Percentiles rank a stretch among this genome's conserved stretches.
Conservation (phyloP, 2,329 filamentous ascomycete genomes). For the Ophiostoma australiae region DNA sequence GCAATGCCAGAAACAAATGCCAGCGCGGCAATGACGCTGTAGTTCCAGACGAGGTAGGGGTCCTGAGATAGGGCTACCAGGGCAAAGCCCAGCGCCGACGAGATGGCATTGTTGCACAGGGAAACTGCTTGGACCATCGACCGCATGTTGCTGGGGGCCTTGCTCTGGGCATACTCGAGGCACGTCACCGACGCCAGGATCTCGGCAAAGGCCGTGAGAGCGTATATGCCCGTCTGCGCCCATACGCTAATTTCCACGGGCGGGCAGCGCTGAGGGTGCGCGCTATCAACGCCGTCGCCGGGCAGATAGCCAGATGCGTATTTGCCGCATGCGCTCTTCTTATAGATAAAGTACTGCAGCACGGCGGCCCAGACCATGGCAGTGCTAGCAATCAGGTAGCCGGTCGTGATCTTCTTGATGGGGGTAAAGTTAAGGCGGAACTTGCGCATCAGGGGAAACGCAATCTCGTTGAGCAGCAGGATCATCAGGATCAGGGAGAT, state of each 20-base stretch:
- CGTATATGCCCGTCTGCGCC: constrained; percentile 42
- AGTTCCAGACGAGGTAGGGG: constrained; percentile 38
- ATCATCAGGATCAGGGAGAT: constrained; percentile 59
- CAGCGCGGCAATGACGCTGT: not conserved
- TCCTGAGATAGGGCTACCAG: constrained; percentile 58
- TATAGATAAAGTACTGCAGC: constrained; percentile 60
- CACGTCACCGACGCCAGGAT: constrained; percentile 54
- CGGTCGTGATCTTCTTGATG: constrained; percentile 68
- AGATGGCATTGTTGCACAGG: constrained; percentile 48
- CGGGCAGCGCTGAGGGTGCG: not conserved
- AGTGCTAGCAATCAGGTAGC: constrained; percentile 60
- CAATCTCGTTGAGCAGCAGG: not conserved
- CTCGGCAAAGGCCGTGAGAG: constrained; percentile 49
- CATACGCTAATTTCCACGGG: not conserved
- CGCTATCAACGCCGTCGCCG: not conserved
- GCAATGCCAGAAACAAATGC: not conserved
- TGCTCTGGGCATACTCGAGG: constrained; percentile 74
- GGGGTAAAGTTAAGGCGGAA: constrained; percentile 58
- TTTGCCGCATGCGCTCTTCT: constrained; percentile 55
- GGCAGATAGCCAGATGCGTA: constrained; percentile 36
- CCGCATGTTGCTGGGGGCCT: constrained; percentile 30
- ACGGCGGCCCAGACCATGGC: constrained; percentile 57
- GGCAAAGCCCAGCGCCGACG: constrained; percentile 65
- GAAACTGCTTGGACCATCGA: not conserved
- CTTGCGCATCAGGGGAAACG: constrained; percentile 62